Conservation (phyloP, 208 protist genomes). For the Trypanosoma congolense region DNA sequence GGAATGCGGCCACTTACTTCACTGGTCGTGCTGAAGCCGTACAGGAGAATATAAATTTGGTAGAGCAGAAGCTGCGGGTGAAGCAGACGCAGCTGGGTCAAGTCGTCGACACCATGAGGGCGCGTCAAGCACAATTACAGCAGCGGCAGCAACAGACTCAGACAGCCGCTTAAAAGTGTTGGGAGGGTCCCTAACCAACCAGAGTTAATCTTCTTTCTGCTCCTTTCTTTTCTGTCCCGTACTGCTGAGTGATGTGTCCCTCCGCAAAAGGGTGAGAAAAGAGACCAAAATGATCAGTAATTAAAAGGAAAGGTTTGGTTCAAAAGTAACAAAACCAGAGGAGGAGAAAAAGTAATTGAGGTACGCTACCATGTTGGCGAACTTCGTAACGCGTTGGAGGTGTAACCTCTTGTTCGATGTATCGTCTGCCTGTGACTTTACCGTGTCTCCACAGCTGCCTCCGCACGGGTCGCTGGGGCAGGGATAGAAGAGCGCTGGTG, state of each 20-base stretch:
- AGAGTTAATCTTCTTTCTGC: neutral
- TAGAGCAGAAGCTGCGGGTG: constrained; percentile 64
- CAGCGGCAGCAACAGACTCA: constrained; percentile 1
- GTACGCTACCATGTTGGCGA: too few relatives aligned
- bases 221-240: neutral
- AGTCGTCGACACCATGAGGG: constrained; percentile 66
- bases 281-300: too few relatives aligned
- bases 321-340: too few relatives aligned
- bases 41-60: constrained; percentile 72
- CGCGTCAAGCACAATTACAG: constrained; percentile 30
- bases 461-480: too few relatives aligned
- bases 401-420: too few relatives aligned
- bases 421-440: too few relatives aligned
- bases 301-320: too few relatives aligned
- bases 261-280: neutral
- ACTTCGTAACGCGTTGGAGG: too few relatives aligned
- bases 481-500: too few relatives aligned
- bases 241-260: neutral
- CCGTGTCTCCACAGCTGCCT: too few relatives aligned
- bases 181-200: neutral
- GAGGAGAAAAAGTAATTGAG: too few relatives aligned
- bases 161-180: neutral
- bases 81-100: constrained; percentile 83
- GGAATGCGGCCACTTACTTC: constrained; percentile 67
- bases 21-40: constrained; percentile 61